Conservation (phyloP, 2,329 filamentous ascomycete genomes). For the Pseudopyricularia javanii region DNA sequence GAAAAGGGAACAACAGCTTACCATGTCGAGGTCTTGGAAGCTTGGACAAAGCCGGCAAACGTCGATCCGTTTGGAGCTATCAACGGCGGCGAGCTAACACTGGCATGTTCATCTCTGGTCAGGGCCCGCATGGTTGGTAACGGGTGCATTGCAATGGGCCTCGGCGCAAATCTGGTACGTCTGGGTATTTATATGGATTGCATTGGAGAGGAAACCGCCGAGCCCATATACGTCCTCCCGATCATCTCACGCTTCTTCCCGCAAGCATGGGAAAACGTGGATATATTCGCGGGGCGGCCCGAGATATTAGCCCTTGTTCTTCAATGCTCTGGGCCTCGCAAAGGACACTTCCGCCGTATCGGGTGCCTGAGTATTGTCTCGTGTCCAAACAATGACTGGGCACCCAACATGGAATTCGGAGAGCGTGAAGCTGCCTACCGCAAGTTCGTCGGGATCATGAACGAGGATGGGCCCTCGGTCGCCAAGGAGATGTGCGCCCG, state of each 20-base stretch:
- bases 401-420: background rate
- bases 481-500: background rate
- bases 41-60: background rate
- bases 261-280: background rate
- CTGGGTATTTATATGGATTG: background rate
- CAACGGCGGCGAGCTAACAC: background rate
- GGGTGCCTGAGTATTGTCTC: background rate
- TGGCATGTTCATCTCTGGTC: background rate
- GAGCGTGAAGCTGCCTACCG: background rate
- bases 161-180: background rate
- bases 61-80: background rate
- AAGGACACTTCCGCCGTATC: background rate
- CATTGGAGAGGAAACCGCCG: background rate
- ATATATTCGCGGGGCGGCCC: background rate
- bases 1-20: background rate
- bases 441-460: background rate
- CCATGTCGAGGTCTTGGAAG: background rate
- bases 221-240: background rate
- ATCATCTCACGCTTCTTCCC: background rate
- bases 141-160: background rate
- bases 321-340: background rate
- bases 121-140: background rate
- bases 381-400: background rate
- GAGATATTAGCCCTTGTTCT: background rate
- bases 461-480: background rate